Base-by-base conservation (phyloP, 2,329 filamentous ascomycete genomes). In the Dactylellina parvicollis region DNA sequence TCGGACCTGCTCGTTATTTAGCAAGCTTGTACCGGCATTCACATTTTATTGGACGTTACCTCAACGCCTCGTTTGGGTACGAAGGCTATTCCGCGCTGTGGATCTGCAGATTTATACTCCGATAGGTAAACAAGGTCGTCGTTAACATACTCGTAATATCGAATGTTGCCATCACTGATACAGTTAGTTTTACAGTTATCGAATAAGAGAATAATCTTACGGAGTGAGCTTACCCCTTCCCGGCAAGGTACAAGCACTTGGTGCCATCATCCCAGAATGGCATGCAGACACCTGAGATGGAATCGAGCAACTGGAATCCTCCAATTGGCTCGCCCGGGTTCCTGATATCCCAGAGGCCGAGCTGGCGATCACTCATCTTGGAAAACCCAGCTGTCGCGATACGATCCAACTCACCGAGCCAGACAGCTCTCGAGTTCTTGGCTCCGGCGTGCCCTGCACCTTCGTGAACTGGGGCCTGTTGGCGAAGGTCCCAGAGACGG, bases 191-290 rank as follows among this genome's bases (percentile, higher is more conserved):
- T 24, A 40, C 75, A n/a, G n/a, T n/a, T n/a, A n/a, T n/a, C n/a
- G n/a, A 20, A 76, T 78, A 34, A 77, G 66, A 18, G n/a, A 52
- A 80, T 75, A 79, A 12, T 34, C 28, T 22, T 28, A 28, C 36
- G 26, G 32, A 44, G 4, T n/a, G 16, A 34, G 46, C 90, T 84
- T 82, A 94, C 92, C 94, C 95, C 85, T 98, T 98, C 80, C 95
- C 95, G 78, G 95, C 95, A 80, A 99, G 86, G 82, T 97, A 99
- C 79, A 99, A 85, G 80, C 92, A 96, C 83, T 95, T 92, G 57
- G 92, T 96, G 74, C 93, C 92, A 74, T 98, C 94, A 80, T 99
- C 95, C 95, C 95, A 99, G 87, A 99, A 98, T 30, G 95, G 95
- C 92, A 99, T 97, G 86, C 92, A 96, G 72, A 99, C 93, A 80